These are phyloP conservation scores for Hypoxylon sp. DNA, from an alignment of 2,329 filamentous ascomycete species.

Conservation along the genomic window DNA sequence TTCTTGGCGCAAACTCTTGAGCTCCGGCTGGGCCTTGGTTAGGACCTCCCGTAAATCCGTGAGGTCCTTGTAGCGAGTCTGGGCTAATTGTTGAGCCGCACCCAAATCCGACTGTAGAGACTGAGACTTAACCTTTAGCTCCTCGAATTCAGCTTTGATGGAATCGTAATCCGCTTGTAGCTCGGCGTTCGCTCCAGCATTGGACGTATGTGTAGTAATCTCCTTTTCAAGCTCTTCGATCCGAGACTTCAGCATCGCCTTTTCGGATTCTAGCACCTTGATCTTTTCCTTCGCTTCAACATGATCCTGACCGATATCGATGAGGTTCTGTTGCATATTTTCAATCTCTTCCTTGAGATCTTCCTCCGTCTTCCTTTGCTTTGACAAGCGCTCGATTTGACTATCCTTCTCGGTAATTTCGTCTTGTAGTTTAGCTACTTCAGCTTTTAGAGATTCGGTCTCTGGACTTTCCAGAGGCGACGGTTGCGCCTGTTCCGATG, in stretches of 20 bases:
- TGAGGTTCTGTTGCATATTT: constrained; percentile 80
- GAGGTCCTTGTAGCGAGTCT: constrained; percentile 88
- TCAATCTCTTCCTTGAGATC: constrained; percentile 88
- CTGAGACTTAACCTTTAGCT: constrained; percentile 75
- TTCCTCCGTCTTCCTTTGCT: constrained; percentile 80
- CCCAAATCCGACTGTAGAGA: constrained; percentile 84
- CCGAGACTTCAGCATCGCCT: constrained; percentile 70
- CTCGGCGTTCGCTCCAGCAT: constrained; percentile 61
- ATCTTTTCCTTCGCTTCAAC: constrained; percentile 84
- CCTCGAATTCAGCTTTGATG: constrained; percentile 69
- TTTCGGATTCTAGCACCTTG: constrained; percentile 78
- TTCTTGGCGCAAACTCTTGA: constrained; percentile 82
- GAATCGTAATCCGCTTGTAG: constrained; percentile 71
- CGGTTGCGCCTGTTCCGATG: constrained; percentile 52
- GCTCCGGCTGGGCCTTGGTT: constrained; percentile 86
- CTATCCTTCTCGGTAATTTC: constrained; percentile 74
- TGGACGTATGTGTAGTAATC: constrained; percentile 58
- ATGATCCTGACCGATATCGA: constrained; percentile 83
- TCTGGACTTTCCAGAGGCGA: constrained; percentile 48
- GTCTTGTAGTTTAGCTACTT: constrained; percentile 63
- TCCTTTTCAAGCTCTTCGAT: constrained; percentile 79
- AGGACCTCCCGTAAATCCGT: constrained; percentile 82
- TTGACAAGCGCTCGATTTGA: constrained; percentile 77
- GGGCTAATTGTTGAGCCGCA: constrained; percentile 86
- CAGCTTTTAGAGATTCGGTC: constrained; percentile 58